Base-by-base conservation (phyloP, 176 grass and related monocot genomes). In the Phyllostachys edulis region DNA sequence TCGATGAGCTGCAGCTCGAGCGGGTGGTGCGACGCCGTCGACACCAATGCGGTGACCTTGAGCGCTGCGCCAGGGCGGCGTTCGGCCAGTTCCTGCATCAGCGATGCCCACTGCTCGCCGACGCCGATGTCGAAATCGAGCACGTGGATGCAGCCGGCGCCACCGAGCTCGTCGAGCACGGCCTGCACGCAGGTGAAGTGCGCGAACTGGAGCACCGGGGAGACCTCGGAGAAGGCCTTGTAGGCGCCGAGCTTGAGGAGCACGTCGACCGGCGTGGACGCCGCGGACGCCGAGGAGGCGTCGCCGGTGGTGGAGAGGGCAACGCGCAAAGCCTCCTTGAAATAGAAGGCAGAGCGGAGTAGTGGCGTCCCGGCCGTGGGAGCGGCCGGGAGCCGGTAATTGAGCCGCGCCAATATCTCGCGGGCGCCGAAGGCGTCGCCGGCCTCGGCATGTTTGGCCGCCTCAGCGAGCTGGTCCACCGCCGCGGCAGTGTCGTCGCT, bases 381-480 rank as follows among this genome's bases (percentile, higher is more conserved):
- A 11, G 87, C 85, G 65, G 79, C 78, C 60, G 92, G 92, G 86
- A 97, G 92, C 67, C 82, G 76, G 75, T 90, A 78, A 90, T 94
- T 94, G 92, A 94, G 94, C 87, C 92, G 94, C 86, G 91, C 89
- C 94, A 97, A 90, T 87, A 94, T 92, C 88, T 89, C 88, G 24
- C 88, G 92, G 71, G 94, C 88, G 78, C 72, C 83, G 59, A 81
- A 46, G 51, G 72, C 73, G 66, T 88, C 86, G 54, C 87, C 67
- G 47, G 80, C 83, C 73, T 86, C 73, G 75, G 68, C 74, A 15
- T 81, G 87, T 29, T 63, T 75, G 80, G 83, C 82, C 12, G 89
- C 80, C 74, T 88, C 80, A 64, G 67, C 67, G 24, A 88, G 80
- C 80, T 88, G 80, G 74, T 84, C 80, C 36, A 84, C 67, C 3